Evolutionary conservation across 208 protist species (phyloP).

Genomic region (Leishmania gerbilli): DNA sequence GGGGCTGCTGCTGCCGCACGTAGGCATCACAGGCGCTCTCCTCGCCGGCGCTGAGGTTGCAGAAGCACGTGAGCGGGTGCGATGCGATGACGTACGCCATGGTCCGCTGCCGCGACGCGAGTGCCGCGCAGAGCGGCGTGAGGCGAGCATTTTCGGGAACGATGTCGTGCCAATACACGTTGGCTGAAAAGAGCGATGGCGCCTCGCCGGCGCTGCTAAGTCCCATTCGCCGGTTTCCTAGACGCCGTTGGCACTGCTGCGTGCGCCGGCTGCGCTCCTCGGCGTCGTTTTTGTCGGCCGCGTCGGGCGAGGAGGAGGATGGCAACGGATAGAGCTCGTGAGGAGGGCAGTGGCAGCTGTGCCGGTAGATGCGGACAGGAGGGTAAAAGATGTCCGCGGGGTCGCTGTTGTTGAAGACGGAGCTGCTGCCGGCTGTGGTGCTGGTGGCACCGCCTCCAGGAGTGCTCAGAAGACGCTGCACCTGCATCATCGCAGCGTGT

Average conservation of each 20-base stretch:
- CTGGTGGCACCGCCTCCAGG: constrained; percentile 6
- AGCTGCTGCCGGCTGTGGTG: not conserved
- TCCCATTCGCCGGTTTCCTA: not conserved
- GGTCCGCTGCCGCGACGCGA: constrained; percentile 52
- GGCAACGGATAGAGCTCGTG: constrained; percentile 27
- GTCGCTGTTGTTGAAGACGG: not conserved
- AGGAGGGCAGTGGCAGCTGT: constrained; percentile 50
- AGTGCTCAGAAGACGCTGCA: constrained; percentile 28
- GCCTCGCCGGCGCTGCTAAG: not conserved
- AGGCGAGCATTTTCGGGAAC: constrained; percentile 60
- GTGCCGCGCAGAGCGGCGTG: constrained; percentile 59
- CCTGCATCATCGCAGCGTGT: constrained; percentile 20
- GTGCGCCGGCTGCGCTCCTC: not conserved
- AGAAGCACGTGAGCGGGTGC: constrained; percentile 63
- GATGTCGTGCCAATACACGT: constrained; percentile 36
- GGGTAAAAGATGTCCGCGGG: constrained; percentile 52
- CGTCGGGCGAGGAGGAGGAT: constrained; percentile 1
- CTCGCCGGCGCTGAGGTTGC: constrained; percentile 9
- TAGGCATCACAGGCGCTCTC: constrained; percentile 8
- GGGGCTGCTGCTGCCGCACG: constrained; percentile 25
- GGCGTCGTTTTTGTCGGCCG: not conserved
- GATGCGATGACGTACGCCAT: constrained; percentile 68
- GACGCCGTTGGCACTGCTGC: not conserved
- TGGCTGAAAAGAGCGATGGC: constrained; percentile 1
- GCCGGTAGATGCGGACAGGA: constrained; percentile 48